Conservation (phyloP, 179 eudicot genomes). For the Spergularia azorica region DNA sequence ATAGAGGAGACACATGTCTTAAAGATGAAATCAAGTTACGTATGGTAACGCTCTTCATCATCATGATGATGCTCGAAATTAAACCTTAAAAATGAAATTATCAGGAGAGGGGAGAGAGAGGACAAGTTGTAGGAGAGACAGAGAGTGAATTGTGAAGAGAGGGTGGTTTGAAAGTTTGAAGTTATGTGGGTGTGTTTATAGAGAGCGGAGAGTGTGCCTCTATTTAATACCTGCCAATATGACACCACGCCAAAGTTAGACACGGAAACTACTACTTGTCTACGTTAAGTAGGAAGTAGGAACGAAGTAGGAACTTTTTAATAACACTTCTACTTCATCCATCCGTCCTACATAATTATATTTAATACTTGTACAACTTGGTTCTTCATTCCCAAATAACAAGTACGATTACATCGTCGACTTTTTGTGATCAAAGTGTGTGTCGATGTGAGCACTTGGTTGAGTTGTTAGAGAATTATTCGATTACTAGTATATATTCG, state of each 20-base stretch:
- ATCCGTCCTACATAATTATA: too few relatives aligned
- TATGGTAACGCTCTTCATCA: conserved; percentile 14
- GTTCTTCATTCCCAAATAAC: too few relatives aligned
- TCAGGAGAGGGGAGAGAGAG: neutral
- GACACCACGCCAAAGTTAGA: neutral
- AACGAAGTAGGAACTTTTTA: too few relatives aligned
- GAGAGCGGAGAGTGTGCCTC: neutral
- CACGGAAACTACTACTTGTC: neutral
- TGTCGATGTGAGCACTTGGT: too few relatives aligned
- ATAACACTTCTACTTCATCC: too few relatives aligned
- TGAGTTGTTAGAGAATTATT: too few relatives aligned
- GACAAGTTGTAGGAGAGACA: conserved; percentile 7
- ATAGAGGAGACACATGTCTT: conserved; percentile 7
- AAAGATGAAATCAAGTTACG: conserved; percentile 23
- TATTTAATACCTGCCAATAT: conserved; percentile 10
- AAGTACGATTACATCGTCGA: too few relatives aligned
- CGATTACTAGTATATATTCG: too few relatives aligned
- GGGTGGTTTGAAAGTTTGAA: neutral
- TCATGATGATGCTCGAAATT: conserved; percentile 14
- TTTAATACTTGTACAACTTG: too few relatives aligned
- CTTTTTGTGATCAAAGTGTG: too few relatives aligned
- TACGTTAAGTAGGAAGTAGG: neutral
- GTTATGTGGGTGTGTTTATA: neutral
- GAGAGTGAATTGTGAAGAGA: neutral
- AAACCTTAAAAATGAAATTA: neutral